Base-by-base conservation (phyloP, 306 rosid species). In the Prosopis cineraria region DNA sequence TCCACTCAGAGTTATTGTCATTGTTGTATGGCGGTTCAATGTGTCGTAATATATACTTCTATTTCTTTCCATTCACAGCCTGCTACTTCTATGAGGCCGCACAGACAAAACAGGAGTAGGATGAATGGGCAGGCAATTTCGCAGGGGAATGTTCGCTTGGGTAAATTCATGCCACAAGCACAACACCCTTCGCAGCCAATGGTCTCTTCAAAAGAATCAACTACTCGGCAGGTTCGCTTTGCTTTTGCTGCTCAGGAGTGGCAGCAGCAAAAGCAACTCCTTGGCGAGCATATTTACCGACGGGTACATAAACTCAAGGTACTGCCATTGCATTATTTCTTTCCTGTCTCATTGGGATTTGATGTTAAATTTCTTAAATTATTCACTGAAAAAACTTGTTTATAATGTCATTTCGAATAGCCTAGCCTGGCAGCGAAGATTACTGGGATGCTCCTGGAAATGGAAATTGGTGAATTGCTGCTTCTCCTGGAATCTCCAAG, bases 381-480 rank as follows among this genome's bases (percentile, higher is more conserved):
- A 45, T 39, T 43, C 24, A 16, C 53, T 41, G 53, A 27, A 41
- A 41, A 1, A 30, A 55, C 48, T 14, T 33, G 72, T 40, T 24
- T 47, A 70, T 14, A 74, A 27, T 22, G 20, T 68, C 73, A 75
- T 68, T 24, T 74, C 67, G 56, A 85, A 88, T 91, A 94, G 97
- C 91, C 96, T 67, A 82, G 76, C 62, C 83, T 89, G 40, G 89
- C 91, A 13, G 80, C 94, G 22, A 94, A 94, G 85, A 89, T 94
- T 33, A 94, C 98, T 20, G 97, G 98, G 79, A 94, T 94, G 98
- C 94, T 94, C 56, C 80, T 92, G 89, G 98, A 94, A 84, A 92
- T 94, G 98, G 94, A 92, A 86, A 89, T 83, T 83, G 84, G 86
- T 29, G 97, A 94, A 79, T 73, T 90, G 89, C 86, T 91, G 81